phyloP scores from a whole-genome alignment of 768 basidiomycete species.

The Mycena pura region DNA sequence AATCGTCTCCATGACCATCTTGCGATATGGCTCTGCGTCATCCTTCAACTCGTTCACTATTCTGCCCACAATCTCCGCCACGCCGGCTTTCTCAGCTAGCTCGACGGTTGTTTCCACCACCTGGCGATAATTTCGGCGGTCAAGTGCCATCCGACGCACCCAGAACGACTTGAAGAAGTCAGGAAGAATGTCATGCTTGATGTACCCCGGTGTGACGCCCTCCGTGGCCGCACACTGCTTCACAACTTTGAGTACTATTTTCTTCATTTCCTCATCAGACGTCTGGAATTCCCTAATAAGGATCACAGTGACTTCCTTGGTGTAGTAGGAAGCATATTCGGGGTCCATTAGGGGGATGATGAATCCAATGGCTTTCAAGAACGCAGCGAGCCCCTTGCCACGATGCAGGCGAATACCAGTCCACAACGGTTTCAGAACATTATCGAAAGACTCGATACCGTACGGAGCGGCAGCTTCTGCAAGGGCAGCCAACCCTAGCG shows the following conservation, averaged over 20 bases:
- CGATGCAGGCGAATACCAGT: slow-evolving; percentile 93
- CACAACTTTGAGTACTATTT: slow-evolving; percentile 98
- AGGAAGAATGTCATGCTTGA: slow-evolving; percentile 96
- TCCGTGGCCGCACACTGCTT: slow-evolving; percentile 99
- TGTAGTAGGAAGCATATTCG: slow-evolving; percentile 99
- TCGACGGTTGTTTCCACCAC: slow-evolving; percentile 99
- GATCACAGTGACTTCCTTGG: slow-evolving; percentile 96
- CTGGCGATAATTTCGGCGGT: slow-evolving; percentile 94
- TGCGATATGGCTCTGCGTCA: slow-evolving; percentile 89
- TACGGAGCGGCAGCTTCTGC: slow-evolving; percentile 98
- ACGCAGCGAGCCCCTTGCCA: slow-evolving; percentile 93
- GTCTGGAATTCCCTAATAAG: slow-evolving; percentile 99
- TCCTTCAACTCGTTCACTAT: slow-evolving; percentile 92
- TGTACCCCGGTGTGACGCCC: slow-evolving; percentile 94
- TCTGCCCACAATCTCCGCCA: slow-evolving; percentile 92
- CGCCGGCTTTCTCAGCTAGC: slow-evolving; percentile 95
- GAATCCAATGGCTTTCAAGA: slow-evolving; percentile 97
- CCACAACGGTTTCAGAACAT: slow-evolving; percentile 94
- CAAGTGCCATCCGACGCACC: slow-evolving; percentile 97
- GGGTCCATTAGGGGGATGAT: slow-evolving; percentile 99
- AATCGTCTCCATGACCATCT: slow-evolving; percentile 99
- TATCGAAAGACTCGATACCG: slow-evolving; percentile 99
- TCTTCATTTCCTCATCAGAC: slow-evolving; percentile 99
- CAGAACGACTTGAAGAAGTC: slow-evolving; percentile 99
- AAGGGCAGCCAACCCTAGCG: slow-evolving; percentile 87